Evolutionary conservation across 2,329 filamentous ascomycete genomes (phyloP), one percentile per base, ranked within the genome.

Genomic region (Bertia moriformis): DNA sequence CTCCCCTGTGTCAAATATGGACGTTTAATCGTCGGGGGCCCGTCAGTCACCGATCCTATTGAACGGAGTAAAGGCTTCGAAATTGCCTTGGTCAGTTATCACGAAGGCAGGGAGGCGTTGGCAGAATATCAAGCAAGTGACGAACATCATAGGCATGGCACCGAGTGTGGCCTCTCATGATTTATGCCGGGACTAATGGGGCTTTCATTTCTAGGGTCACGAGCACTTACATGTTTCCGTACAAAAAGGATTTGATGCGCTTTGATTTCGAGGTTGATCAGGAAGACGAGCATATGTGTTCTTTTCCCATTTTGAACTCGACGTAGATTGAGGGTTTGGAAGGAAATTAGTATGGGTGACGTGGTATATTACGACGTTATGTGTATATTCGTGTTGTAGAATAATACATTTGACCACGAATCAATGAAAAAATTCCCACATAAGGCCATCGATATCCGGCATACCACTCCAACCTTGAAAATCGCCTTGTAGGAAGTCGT

Each of bases 191-290:
- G n/a, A n/a, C n/a, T n/a, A n/a, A n/a, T n/a, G n/a, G n/a, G n/a
- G n/a, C n/a, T n/a, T n/a, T n/a, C n/a, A n/a, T n/a, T 4, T 3
- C 2, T 29, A 73, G 69, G 38, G 66, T 72, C 0, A 72, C 69
- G 0, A 62, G 57, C 19, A 61, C 57, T 3, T 66, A 65, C 38
- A 51, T 73, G 4, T 69, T 63, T 51, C 69, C 69, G 0, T 73
- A 59, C 45, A 65, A 63, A n/a, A 67, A 73, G 38, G 67, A 72
- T 41, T 50, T 73, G 1, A 58, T 59, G 13, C 55, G 69, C n/a
- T 73, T 71, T 46, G 69, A 73, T 44, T 72, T 73, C 43, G 67
- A 73, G 40, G 62, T 69, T 18, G 58, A 61, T 3, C 42, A 49
- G 7, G 57, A 58, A 30, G 61, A 63, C 42, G 56, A 61, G 42